Base-by-base conservation (phyloP, 2,329 filamentous ascomycete species). In the Diplocarpon rosae region DNA sequence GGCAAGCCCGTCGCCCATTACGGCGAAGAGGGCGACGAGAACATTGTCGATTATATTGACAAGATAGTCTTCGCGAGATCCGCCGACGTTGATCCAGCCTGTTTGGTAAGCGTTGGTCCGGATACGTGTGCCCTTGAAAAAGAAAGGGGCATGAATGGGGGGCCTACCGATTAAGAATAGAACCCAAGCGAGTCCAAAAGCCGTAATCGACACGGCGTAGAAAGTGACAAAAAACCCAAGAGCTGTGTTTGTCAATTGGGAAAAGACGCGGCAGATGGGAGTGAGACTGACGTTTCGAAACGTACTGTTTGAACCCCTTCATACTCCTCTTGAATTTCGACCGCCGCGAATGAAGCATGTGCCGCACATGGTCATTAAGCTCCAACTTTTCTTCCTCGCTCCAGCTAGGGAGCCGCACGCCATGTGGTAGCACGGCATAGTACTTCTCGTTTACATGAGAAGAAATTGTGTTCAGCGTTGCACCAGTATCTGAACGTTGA, bases 131-230 rank as follows among this genome's bases (percentile, higher is more conserved):
- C 12, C 13, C 13, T 32, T 2, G 13, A 3, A 9, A 30, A 11
- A 9, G 10, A 14, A 4, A 14, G 33, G 33, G 12, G 1, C 6
- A 11, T 17, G 7, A 7, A 24, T 7, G 3, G 14, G 12, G 7
- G 5, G 46, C 46, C 35, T 50, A 72, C 81, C 85, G 60, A 94
- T 94, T 43, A 93, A 68, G 65, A 90, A 92, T n/a, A 93, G 72
- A 1, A 94, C 86, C 87, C 86, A 94, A 0, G 84, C 84, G 11
- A 90, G 70, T 57, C 86, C 86, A 55, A 93, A 94, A 0, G 89
- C 69, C 0, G 86, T 92, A 55, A 94, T 89, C 15, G 90, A 69
- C 1, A 75, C 80, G 8, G 85, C 86, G 62, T 94, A 94, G 3
- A 93, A 65, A 0, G 85, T 92, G 47, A 94, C 83, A 43, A 89